Evolutionary conservation across 2,329 filamentous ascomycete species (phyloP), one percentile per base, ranked within the genome.

Genomic region (Dactylellina sp.): DNA sequence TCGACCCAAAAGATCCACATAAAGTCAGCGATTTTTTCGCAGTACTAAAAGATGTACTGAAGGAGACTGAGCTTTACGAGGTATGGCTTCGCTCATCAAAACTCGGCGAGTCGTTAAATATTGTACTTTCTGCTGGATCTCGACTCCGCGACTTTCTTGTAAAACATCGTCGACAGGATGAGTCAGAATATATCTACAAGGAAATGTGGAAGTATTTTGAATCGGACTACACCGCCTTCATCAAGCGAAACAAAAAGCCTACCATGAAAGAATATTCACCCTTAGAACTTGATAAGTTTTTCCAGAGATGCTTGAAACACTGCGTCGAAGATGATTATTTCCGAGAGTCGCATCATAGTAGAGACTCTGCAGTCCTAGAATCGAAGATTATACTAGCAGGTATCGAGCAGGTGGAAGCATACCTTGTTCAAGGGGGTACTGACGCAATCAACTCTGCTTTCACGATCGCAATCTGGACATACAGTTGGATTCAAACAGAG

Each of bases 121-220:
- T 55, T 18, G 35, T 55, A 2, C 12, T 55, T 11, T 55, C 32
- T 16, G 44, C 44, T 24, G 39, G 39, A 5, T 42, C 39, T 12
- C 9, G 16, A n/a, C 39, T 42, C 7, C 39, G 39, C 4, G 9
- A 12, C 5, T 42, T 42, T n/a, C 16, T 42, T 5, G 4, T 42
- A n/a, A 14, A 12, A 12, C 7, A 42, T 5, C 50, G 50, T 40
- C 50, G 50, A 14, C 16, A 39, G 16, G 50, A 55, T 5, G 50
- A 55, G 12, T 20, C 50, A 16, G 50, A 35, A n/a, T 55, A 55
- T 25, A 40, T 42, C 9, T 55, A 40, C 22, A 55, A 39, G 28
- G 50, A 55, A 24, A 55, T 40, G 28, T 55, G 50, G 50, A 55
- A 55, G 5, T 39, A 39, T 39, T 55, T 55, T 14, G n/a, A 39